These are phyloP conservation scores for Thalassiosira tumida DNA, from an alignment of 352 stramenopile species.

Conservation along the genomic window DNA sequence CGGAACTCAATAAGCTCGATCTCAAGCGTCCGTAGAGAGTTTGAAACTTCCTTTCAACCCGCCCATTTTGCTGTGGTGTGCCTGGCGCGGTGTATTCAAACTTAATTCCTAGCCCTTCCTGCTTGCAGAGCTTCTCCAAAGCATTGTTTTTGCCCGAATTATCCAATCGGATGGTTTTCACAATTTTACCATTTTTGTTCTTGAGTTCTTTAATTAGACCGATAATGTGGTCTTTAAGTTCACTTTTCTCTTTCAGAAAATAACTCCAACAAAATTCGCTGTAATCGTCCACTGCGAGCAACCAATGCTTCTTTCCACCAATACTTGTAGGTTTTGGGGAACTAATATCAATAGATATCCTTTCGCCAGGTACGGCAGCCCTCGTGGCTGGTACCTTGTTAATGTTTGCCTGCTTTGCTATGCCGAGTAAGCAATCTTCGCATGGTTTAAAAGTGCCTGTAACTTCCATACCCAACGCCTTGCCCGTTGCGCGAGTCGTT, in stretches of 20 bases:
- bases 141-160: constrained; percentile 77
- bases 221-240: constrained; percentile 8
- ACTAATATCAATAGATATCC: constrained; percentile 74
- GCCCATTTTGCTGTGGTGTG: constrained; percentile 82
- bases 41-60: constrained; percentile 75
- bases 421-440: constrained; percentile 65
- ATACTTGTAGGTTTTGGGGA: constrained; percentile 39
- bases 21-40: constrained; percentile 46
- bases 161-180: constrained; percentile 76
- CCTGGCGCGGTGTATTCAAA: constrained; percentile 78
- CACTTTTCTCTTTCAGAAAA: constrained; percentile 59
- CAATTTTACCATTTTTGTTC: constrained; percentile 10
- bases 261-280: constrained; percentile 57
- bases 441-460: constrained; percentile 64
- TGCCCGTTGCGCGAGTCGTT: constrained; percentile 1
- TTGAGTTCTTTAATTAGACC: constrained; percentile 53
- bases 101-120: constrained; percentile 56
- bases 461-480: constrained; percentile 15
- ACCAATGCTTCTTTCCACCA: constrained; percentile 45
- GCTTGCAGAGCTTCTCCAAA: constrained; percentile 42
- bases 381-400: constrained; percentile 49
- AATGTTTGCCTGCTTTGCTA: constrained; percentile 66
- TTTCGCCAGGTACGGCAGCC: constrained; percentile 44
- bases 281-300: constrained; percentile 63
- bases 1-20: constrained; percentile 12